These are phyloP conservation scores for Hanseniaspora meyeri DNA, from an alignment of 805 yeast species.

Conservation along the genomic window DNA sequence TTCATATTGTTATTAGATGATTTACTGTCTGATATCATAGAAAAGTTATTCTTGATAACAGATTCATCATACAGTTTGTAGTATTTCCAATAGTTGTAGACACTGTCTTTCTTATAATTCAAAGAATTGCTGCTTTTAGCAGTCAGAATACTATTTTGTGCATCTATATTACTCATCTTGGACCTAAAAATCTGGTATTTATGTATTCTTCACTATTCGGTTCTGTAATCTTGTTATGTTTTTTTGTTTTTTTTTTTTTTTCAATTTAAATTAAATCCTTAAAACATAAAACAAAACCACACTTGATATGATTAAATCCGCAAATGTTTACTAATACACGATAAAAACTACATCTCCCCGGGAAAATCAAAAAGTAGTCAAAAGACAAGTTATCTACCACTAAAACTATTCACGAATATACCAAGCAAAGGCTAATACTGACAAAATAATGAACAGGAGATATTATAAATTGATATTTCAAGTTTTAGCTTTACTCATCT, in stretches of 20 bases:
- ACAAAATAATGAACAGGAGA: not conserved
- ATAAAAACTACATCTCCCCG: not conserved
- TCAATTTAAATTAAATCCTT: not conserved
- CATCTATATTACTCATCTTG: not conserved
- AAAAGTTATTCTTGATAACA: not conserved
- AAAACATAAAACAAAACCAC: too few relatives aligned
- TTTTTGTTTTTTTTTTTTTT: not conserved
- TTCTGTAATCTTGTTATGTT: not conserved
- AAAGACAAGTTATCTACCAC: too few relatives aligned
- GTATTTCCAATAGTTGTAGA: conserved; percentile 2
- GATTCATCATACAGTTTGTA: conserved; percentile 3
- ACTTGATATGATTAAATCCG: not conserved
- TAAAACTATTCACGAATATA: too few relatives aligned
- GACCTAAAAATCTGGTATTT: not conserved
- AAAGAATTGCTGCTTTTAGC: not conserved
- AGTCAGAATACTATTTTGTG: not conserved
- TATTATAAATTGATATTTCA: conserved; percentile 1
- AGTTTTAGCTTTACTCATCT: not conserved
- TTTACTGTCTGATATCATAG: not conserved
- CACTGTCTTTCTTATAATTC: not conserved
- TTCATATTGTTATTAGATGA: not conserved
- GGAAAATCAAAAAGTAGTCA: not conserved
- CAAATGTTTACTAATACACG: not conserved
- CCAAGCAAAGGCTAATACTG: too few relatives aligned
- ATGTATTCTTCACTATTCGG: too few relatives aligned